Base-by-base conservation (phyloP, 2,329 filamentous ascomycete species). In the Mycogone perniciosa region DNA sequence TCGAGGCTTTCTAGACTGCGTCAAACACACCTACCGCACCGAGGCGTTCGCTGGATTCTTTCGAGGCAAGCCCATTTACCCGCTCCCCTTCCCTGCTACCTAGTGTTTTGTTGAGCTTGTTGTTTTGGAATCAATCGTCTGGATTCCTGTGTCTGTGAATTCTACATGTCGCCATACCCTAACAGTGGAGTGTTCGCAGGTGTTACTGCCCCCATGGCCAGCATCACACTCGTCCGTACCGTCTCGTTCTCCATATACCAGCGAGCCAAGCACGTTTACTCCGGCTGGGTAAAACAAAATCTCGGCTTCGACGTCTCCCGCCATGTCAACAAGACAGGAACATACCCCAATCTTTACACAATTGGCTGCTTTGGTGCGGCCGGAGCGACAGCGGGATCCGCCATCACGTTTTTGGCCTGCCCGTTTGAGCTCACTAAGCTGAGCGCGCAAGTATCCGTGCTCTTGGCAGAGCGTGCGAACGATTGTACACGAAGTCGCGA, bases 351-450 rank as follows among this genome's bases (percentile, higher is more conserved):
- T 42, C 58, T 88, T 7, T 83, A 85, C 62, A 89, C 88, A 1
- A 73, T 91, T 48, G 75, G 81, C 50, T 91, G 87, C 63, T 92
- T 91, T 68, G 86, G 85, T 27, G 79, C 83, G 8, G 86, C 88
- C 40, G 88, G 89, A 46, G 88, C 87, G 38, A 88, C 85, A 9
- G 86, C 89, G 46, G 89, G 89, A 50, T 89, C 86, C 26, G 79
- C 82, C 54, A 91, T 93, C 50, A 91, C 89, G 7, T 76, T 86
- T 46, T 81, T 93, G 59, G 88, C 89, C 58, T 95, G 89, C 63
- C 89, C 89, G 1, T 95, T 95, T 64, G 89, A 95, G 67, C 77
- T 95, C 66, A 91, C 88, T n/a, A 95, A 95, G 68, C 76, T 93
- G 53, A 91, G 86, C 65, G 88, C 89, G 11, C 89, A 95, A 66